Evolutionary conservation across 2,329 filamentous ascomycete genomes (phyloP).

Genomic region (Xylaria hypoxylon): DNA sequence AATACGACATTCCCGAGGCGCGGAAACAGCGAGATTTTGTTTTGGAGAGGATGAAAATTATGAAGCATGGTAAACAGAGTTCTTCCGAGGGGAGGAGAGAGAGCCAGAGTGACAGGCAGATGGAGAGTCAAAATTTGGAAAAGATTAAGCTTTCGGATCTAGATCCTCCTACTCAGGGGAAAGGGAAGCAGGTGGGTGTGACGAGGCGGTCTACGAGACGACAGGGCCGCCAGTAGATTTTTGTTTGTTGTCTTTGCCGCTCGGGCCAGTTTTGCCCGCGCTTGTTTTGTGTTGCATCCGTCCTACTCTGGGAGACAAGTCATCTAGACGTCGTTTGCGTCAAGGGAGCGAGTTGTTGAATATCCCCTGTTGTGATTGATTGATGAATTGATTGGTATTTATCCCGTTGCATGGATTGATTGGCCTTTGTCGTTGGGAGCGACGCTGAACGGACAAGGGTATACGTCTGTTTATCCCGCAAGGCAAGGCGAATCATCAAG

Average conservation of each 20-base stretch:
- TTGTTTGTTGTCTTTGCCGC: not conserved
- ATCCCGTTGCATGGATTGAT: no score
- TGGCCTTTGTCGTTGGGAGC: not conserved
- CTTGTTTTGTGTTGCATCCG: not conserved
- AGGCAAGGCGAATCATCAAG: not conserved
- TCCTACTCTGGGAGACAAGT: not conserved
- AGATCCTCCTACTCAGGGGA: slow-evolving; percentile 4
- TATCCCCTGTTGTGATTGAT: not conserved
- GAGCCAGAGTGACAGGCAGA: not conserved
- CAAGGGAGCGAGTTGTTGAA: not conserved
- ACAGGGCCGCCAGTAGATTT: slow-evolving; percentile 25
- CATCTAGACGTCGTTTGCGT: not conserved
- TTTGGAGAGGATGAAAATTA: slow-evolving; percentile 46
- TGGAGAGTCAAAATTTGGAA: slow-evolving; percentile 6
- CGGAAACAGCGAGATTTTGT: slow-evolving; percentile 50
- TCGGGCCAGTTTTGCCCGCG: not conserved
- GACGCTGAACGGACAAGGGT: not conserved
- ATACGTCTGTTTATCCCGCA: not conserved
- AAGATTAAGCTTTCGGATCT: slow-evolving; percentile 28
- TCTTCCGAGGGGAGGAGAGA: not conserved
- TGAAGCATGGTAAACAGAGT: slow-evolving; percentile 25
- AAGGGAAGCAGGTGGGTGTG: not conserved
- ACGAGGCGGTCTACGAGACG: slow-evolving; percentile 40
- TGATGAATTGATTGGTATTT: not conserved
- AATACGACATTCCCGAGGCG: slow-evolving; percentile 65